Evolutionary conservation across 2,329 filamentous ascomycete genomes (phyloP).

Genomic region (Arachnomyces sp.): DNA sequence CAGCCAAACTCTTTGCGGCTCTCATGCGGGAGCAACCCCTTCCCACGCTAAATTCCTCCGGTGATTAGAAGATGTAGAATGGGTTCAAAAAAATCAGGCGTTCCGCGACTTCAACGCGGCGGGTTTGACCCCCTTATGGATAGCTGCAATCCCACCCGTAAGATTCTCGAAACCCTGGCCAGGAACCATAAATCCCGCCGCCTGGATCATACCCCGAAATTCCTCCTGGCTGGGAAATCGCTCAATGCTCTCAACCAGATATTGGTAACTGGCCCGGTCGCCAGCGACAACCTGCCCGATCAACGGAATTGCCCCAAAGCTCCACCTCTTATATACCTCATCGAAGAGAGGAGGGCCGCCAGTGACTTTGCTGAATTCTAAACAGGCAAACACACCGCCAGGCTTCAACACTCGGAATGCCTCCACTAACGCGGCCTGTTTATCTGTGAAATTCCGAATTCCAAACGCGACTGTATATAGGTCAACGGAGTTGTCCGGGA

Average conservation of each 20-base stretch:
- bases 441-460: slow-evolving; percentile 94
- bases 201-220: slow-evolving; percentile 56
- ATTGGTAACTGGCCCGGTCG: slow-evolving; percentile 94
- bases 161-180: slow-evolving; percentile 82
- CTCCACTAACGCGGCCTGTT: slow-evolving; percentile 71
- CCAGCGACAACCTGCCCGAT: slow-evolving; percentile 93
- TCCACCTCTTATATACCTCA: slow-evolving; percentile 88
- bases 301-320: slow-evolving; percentile 84
- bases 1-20: too few relatives aligned
- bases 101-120: too few relatives aligned
- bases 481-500: slow-evolving; percentile 69
- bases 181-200: slow-evolving; percentile 76
- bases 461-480: slow-evolving; percentile 97
- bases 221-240: slow-evolving; percentile 78
- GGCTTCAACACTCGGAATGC: slow-evolving; percentile 86
- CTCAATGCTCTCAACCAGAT: slow-evolving; percentile 96
- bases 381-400: slow-evolving; percentile 89
- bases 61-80: too few relatives aligned
- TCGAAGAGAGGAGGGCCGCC: slow-evolving; percentile 62
- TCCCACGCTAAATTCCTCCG: too few relatives aligned
- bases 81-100: too few relatives aligned
- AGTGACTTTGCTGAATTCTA: slow-evolving; percentile 87
- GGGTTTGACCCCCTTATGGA: slow-evolving; percentile 94
- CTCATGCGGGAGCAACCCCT: too few relatives aligned
- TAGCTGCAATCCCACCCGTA: slow-evolving; percentile 85